A percentile compares a stretch with the other conserved stretches of the same genome.
Conservation (phyloP, 1,284 basidiomycete species). For the Fomitopsis pinicola region DNA sequence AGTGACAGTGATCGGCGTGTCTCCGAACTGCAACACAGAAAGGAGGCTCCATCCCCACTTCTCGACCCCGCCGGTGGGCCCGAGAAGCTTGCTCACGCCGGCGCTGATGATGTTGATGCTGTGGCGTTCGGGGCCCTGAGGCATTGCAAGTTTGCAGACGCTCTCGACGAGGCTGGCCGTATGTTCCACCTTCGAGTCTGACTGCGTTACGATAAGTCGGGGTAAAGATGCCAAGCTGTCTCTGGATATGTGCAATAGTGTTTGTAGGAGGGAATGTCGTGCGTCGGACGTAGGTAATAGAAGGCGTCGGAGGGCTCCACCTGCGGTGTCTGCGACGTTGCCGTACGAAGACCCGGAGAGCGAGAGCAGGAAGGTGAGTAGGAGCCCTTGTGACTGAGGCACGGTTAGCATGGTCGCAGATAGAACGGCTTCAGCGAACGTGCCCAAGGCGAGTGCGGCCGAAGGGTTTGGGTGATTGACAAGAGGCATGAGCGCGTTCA, state of each 20-base stretch:
- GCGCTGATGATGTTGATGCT: constrained; percentile 40
- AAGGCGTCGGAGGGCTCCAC: constrained; percentile 40
- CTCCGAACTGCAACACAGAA: constrained; percentile 67
- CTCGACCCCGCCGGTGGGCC: constrained; percentile 79
- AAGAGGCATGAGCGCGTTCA: constrained; percentile 56
- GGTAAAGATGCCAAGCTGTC: constrained; percentile 74
- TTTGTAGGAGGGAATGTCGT: constrained; percentile 45
- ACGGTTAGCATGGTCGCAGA: constrained; percentile 53
- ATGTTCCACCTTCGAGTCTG: constrained; percentile 71
- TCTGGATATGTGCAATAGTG: constrained; percentile 48
- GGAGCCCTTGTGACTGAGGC: constrained; percentile 57
- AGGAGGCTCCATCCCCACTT: constrained; percentile 86
- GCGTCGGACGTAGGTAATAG: constrained; percentile 37
- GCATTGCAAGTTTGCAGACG: constrained; percentile 47
- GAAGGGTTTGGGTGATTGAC: constrained; percentile 61
- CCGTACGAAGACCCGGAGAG: constrained; percentile 52
- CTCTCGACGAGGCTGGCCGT: constrained; percentile 64
- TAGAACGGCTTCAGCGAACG: constrained; percentile 54
- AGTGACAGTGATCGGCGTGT: constrained; percentile 47
- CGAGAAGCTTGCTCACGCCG: constrained; percentile 67
- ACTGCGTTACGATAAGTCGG: constrained; percentile 62
- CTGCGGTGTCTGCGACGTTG: constrained; percentile 50
- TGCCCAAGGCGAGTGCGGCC: constrained; percentile 54
- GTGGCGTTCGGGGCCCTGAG: constrained; percentile 15
- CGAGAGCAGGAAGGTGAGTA: constrained; percentile 67